Conservation (phyloP, 192 early-diverging fungal species). For the Spizellomyces punctatus region DNA sequence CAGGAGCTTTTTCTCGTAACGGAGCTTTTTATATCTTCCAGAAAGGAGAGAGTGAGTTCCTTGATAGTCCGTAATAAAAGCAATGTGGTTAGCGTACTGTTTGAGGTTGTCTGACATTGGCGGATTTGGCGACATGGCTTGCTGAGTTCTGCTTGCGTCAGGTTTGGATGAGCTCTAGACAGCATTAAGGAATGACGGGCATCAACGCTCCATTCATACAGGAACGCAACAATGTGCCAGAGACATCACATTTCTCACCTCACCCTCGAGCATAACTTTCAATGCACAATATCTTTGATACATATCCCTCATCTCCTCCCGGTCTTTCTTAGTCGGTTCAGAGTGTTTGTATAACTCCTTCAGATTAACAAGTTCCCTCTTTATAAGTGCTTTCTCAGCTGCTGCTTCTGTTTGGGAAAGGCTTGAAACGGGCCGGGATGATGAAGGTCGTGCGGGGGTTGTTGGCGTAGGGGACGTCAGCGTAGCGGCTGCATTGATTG, state of each 20-base stretch:
- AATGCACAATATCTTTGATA: background rate
- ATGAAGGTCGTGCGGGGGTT: background rate
- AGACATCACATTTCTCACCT: too few species aligned
- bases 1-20: conserved; percentile 44
- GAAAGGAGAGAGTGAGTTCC: too few species aligned
- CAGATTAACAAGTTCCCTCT: background rate
- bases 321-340: background rate
- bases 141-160: background rate
- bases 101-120: conserved; percentile 14
- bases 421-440: background rate
- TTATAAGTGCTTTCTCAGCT: background rate
- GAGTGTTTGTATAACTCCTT: background rate
- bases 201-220: too few species aligned
- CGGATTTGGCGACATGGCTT: background rate
- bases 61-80: too few species aligned
- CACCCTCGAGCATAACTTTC: background rate
- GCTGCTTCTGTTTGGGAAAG: background rate
- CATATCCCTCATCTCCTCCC: background rate
- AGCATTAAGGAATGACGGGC: background rate
- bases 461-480: background rate
- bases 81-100: too few species aligned
- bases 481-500: background rate
- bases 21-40: conserved; percentile 5
- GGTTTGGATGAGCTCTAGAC: background rate
- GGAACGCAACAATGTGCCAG: too few species aligned